Evolutionary conservation across 208 protist species (phyloP), one percentile per base, ranked within the genome.

Genomic region (Leishmania braziliensis): DNA sequence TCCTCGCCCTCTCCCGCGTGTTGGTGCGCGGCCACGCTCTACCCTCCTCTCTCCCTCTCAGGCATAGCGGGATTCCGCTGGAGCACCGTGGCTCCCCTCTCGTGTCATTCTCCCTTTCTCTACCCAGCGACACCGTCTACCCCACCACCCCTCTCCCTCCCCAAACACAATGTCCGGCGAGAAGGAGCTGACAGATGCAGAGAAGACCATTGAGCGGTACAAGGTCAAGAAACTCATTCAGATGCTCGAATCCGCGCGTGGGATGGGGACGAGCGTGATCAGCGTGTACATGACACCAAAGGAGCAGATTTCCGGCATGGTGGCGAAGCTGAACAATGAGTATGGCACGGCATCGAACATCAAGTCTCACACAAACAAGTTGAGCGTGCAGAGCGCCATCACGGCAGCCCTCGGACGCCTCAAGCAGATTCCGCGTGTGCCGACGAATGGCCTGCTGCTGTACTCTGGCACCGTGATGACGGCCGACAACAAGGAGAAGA

Each of bases 301-400:
- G 84, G 99, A 99, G 89, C 98, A 99, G 86, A 97, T 99, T 62
- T 91, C 98, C 29, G 92, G 95, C 20, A 96, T 99, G 80, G 90
- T 95, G n/a, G 98, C 99, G 78, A 99, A 99, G 95, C 95, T 99
- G n/a, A 98, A 97, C 85, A 99, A 99, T 74, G 99, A 99, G 91
- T 99, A 99, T 92, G 99, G 99, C 83, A 99, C 99, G 43, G 99
- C 99, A 3, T 99, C 99, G 0, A 99, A 99, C 91, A 99, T 99
- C 86, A 99, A 99, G 93, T 99, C 95, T 23, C 95, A 99, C 81
- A 99, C 99, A 3, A 99, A 99, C 89, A 93, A 98, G 77, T 87
- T 98, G 63, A 94, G 93, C 63, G 96, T 98, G 75, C 95, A 98
- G 83, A 94, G 83, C 60, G 96, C 96, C 29, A 98, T 98, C 78